Evolutionary conservation across 139 green algal species (phyloP).

Genomic region (Nannochloris sp.): DNA sequence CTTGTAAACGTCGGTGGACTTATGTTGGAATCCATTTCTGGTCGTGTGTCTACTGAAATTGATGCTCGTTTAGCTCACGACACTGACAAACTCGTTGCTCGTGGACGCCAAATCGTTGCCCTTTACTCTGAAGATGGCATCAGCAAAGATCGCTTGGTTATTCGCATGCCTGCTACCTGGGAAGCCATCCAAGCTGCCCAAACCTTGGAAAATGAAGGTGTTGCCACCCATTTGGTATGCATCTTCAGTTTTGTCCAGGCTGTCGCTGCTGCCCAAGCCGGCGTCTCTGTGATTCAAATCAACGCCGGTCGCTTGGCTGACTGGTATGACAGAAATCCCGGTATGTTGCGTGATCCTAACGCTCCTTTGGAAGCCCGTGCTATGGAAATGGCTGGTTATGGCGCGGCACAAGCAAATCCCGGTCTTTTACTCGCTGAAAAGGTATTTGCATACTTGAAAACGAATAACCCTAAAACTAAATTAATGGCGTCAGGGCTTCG

Average conservation of each 20-base stretch:
- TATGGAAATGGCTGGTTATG: conserved; percentile 23
- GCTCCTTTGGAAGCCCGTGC: conserved; percentile 5
- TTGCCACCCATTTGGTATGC: conserved; percentile 50
- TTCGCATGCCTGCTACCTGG: conserved; percentile 78
- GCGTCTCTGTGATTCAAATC: conserved; percentile 64
- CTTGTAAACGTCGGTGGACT: conserved; percentile 67
- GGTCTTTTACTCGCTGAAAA: conserved; percentile 56
- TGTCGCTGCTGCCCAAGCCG: conserved; percentile 61
- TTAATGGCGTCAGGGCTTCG: conserved; percentile 76
- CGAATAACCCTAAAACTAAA: conserved; percentile 53
- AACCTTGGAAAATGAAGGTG: conserved; percentile 57
- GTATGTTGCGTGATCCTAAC: conserved; percentile 58
- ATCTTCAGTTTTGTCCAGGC: conserved; percentile 69
- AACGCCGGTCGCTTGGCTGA: conserved; percentile 73
- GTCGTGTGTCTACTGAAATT: conserved; percentile 66
- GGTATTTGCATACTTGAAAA: conserved; percentile 67
- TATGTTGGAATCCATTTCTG: conserved; percentile 53
- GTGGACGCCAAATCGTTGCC: conserved; percentile 30
- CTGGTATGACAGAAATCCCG: conserved; percentile 78
- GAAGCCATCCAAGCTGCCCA: conserved; percentile 59
- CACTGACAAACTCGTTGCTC: conserved; percentile 37
- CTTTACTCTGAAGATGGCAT: conserved; percentile 60
- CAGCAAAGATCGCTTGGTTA: conserved; percentile 37
- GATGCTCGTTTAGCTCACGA: conserved; percentile 65
- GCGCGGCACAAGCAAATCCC: conserved; percentile 47